phyloP scores from a whole-genome alignment of 2,329 filamentous ascomycete species.

The Alternaria tenuissima region DNA sequence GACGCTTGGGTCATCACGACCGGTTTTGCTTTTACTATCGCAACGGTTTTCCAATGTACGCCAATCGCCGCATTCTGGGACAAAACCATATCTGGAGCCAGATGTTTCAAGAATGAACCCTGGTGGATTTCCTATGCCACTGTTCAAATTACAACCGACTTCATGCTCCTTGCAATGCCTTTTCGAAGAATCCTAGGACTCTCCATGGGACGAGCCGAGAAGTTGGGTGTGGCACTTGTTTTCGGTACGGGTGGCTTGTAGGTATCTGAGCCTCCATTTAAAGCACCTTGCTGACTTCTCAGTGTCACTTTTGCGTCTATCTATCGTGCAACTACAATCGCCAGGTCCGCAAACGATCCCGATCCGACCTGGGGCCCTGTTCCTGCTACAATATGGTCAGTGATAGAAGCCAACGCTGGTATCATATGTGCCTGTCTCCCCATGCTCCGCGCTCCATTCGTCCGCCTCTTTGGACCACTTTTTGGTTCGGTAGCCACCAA shows the following conservation, averaged over 20 bases:
- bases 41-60: conserved; percentile 46
- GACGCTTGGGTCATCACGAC: conserved; percentile 42
- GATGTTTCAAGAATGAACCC: conserved; percentile 41
- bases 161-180: conserved; percentile 31
- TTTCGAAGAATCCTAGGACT: conserved; percentile 27
- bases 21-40: conserved; percentile 38
- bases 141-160: conserved; percentile 31
- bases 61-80: conserved; percentile 45
- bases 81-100: conserved; percentile 32
- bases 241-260: conserved; percentile 36
- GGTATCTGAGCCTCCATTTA: not conserved
- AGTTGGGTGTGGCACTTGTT: conserved; percentile 31
- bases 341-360: conserved; percentile 28
- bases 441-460: conserved; percentile 35
- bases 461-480: conserved; percentile 31
- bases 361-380: conserved; percentile 37
- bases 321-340: conserved; percentile 36
- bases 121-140: conserved; percentile 39
- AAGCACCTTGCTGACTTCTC: conserved; percentile 6
- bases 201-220: conserved; percentile 32
- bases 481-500: conserved; percentile 18
- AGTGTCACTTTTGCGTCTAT: conserved; percentile 39
- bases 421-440: conserved; percentile 34
- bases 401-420: conserved; percentile 37
- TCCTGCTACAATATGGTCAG: conserved; percentile 34